Conservation (phyloP, 2,329 filamentous ascomycete species). For the Claviceps cyperi region DNA sequence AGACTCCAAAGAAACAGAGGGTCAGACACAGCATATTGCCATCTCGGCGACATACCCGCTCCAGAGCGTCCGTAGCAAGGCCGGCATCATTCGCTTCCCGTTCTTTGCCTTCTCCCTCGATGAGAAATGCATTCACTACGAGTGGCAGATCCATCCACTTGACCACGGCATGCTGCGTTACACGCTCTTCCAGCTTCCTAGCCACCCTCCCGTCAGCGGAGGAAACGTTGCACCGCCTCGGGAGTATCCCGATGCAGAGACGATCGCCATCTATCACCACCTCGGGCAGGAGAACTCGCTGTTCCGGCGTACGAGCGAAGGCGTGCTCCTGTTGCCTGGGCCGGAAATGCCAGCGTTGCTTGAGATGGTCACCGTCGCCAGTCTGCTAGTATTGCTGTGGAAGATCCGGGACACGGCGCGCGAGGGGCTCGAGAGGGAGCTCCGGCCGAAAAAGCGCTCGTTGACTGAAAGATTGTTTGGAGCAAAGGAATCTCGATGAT, state of each 20-base stretch:
- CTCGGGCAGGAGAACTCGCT: constrained; percentile 1
- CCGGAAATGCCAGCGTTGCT: not conserved
- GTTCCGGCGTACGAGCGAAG: constrained; percentile 1
- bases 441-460: not conserved
- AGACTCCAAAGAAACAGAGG: not conserved
- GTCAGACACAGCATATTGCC: not conserved
- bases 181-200: not conserved
- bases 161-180: constrained; percentile 5
- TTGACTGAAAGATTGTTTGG: not conserved
- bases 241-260: not conserved
- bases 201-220: not conserved
- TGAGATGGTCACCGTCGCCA: constrained; percentile 2
- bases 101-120: constrained; percentile 3
- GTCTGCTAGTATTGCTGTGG: constrained; percentile 3
- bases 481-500: no score
- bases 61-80: not conserved
- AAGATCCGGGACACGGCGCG: constrained; percentile 2
- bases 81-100: constrained; percentile 1
- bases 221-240: not conserved
- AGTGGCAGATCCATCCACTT: constrained; percentile 5
- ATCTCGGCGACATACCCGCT: constrained; percentile 1
- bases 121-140: not conserved
- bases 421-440: not conserved
- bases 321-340: constrained; percentile 1
- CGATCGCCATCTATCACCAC: constrained; percentile 3